Percentiles rank a stretch among this genome's conserved stretches.
Evolutionary conservation across 192 early-diverging fungal genomes (phyloP).

Genomic region (Linnemannia hyalina): DNA sequence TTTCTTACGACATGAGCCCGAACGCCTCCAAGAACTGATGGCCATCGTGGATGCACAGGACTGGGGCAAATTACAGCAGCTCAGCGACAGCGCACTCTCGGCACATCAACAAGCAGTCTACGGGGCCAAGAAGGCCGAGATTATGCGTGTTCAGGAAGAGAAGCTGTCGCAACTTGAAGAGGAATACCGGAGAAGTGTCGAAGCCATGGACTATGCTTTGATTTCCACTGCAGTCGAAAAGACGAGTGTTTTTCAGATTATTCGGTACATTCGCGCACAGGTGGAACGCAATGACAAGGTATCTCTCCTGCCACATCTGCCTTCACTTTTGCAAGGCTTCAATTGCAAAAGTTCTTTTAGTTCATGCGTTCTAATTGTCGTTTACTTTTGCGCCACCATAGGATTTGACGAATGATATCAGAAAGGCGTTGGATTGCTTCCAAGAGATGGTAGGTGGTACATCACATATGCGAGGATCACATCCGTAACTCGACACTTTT

Average conservation of each 20-base stretch:
- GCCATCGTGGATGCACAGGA: neutral
- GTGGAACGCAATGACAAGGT: slow-evolving; percentile 31
- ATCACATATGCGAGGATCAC: neutral
- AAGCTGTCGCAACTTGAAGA: slow-evolving; percentile 7
- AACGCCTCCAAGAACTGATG: neutral
- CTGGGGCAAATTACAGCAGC: neutral
- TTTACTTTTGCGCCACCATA: slow-evolving; percentile 23
- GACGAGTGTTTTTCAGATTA: slow-evolving; percentile 33
- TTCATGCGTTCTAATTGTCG: neutral
- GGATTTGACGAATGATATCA: slow-evolving; percentile 64
- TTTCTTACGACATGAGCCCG: neutral
- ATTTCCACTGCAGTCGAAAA: slow-evolving; percentile 54
- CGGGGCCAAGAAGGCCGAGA: neutral
- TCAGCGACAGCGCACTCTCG: neutral
- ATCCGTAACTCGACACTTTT: neutral
- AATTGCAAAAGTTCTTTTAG: neutral
- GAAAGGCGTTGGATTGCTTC: slow-evolving; percentile 68
- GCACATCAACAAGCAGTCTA: neutral
- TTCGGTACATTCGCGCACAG: slow-evolving; percentile 54
- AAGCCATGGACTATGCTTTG: slow-evolving; percentile 53
- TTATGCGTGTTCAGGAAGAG: neutral
- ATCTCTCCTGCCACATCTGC: neutral
- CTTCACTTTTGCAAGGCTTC: neutral
- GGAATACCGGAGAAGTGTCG: slow-evolving; percentile 11
- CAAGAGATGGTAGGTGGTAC: slow-evolving; percentile 67